Evolutionary conservation across 768 basidiomycete genomes (phyloP).

Genomic region (Pleurotus giganteus): DNA sequence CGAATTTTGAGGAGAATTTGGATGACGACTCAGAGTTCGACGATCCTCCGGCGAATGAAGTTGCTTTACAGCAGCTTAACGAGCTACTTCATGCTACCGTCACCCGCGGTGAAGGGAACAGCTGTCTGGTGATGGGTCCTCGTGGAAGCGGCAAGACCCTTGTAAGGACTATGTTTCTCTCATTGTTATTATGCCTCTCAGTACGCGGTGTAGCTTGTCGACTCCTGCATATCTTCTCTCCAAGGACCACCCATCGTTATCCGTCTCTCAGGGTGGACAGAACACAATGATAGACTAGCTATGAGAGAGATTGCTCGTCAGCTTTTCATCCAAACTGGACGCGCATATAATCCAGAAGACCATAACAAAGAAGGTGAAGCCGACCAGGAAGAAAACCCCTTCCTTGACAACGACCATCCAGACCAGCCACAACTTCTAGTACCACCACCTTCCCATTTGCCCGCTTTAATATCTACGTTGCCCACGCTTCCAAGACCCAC

Average conservation of each 20-base stretch:
- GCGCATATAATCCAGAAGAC: conserved; percentile 44
- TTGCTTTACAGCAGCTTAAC: conserved; percentile 55
- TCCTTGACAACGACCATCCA: conserved; percentile 34
- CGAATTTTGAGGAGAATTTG: conserved; percentile 6
- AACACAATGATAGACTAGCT: conserved; percentile 85
- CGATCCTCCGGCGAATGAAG: conserved; percentile 42
- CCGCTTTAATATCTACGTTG: conserved; percentile 70
- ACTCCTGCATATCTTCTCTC: conserved; percentile 50
- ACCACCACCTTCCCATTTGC: conserved; percentile 69
- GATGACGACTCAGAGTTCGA: conserved; percentile 26
- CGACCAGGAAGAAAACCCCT: conserved; percentile 45
- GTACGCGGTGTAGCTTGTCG: conserved; percentile 48
- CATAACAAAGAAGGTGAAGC: conserved; percentile 31
- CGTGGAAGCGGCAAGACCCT: conserved; percentile 84
- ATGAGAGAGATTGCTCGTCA: conserved; percentile 90
- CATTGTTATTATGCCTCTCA: conserved; percentile 1
- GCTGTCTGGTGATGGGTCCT: conserved; percentile 84
- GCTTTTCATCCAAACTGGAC: conserved; percentile 73
- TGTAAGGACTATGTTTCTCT: conserved; percentile 37
- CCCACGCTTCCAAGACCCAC: conserved; percentile 80
- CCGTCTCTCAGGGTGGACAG: conserved; percentile 81
- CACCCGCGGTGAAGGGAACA: conserved; percentile 86
- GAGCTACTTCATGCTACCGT: conserved; percentile 74
- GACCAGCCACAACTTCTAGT: conserved; percentile 32
- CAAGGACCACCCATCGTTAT: conserved; percentile 64